Evolutionary conservation across 345 rosid genomes (phyloP), one percentile per base, ranked within the genome.

Genomic region (Eucalyptus decipiens): DNA sequence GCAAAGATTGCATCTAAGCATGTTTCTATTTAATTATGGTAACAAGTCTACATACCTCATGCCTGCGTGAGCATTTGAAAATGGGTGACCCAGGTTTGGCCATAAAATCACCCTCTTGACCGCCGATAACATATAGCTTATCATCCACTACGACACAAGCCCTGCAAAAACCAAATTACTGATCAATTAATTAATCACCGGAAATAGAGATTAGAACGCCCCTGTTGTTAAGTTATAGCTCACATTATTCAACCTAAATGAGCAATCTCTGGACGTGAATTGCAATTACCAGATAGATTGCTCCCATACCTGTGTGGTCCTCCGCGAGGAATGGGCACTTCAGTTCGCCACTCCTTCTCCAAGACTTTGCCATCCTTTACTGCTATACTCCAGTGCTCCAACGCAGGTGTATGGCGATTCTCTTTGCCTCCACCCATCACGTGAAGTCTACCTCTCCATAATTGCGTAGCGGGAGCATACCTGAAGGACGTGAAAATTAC

Each of bases 41-140:
- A 50, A 11, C 87, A 34, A 56, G 47, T 34, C 40, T 1, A 37
- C 16, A 86, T 93, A 96, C 99, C 98, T 96, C 99, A 40, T 91
- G 90, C 92, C 99, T 91, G 87, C 98, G 97, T 51, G 99, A 95
- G 90, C 98, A 96, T 88, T 96, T 97, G 95, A 95, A 97, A 90
- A 95, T 95, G 11, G 97, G 91, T 15, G 99, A 97, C 90, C 96
- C 95, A 34, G 97, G 99, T 91, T 97, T 96, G 37, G 98, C 95
- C 97, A 93, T 94, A 88, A 97, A 97, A 92, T 96, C 99, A 58
- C 99, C 98, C 93, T 97, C 99, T 89, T 97, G 99, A 87, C 99
- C 97, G 4, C 98, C 99, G 11, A 96, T 93, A 24, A 97, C 94
- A 85, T 90, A 94, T 16, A 96, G 94, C 37, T 91, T 90, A 85